These are phyloP conservation scores for Metarhizium sp. DNA, from an alignment of 2,329 filamentous ascomycete species.

Conservation along the genomic window DNA sequence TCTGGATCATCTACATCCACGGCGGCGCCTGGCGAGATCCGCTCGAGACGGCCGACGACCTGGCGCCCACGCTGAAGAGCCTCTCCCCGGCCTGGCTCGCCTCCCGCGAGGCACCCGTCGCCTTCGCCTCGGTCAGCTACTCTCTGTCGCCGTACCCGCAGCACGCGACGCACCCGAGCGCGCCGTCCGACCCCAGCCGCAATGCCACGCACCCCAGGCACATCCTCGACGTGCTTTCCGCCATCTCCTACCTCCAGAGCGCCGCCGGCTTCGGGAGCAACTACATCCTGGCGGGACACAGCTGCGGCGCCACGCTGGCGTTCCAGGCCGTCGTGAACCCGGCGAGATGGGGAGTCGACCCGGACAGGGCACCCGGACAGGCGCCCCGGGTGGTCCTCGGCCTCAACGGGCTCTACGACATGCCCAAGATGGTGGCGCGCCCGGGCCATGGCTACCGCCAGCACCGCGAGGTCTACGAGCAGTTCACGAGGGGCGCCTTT, in stretches of 20 bases:
- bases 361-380: constrained; percentile 5
- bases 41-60: constrained; percentile 9
- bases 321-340: constrained; percentile 31
- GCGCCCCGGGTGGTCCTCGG: constrained; percentile 29
- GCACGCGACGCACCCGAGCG: constrained; percentile 5
- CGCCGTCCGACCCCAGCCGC: constrained; percentile 14
- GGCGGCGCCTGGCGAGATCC: constrained; percentile 19
- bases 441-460: constrained; percentile 23
- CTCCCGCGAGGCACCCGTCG: constrained; percentile 3
- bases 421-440: constrained; percentile 18
- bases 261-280: constrained; percentile 29
- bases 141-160: constrained; percentile 6
- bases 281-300: constrained; percentile 47
- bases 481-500: constrained; percentile 38
- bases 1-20: constrained; percentile 16
- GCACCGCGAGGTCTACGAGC: constrained; percentile 26
- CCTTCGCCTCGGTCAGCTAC: constrained; percentile 7
- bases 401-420: constrained; percentile 43
- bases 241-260: constrained; percentile 33
- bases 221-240: constrained; percentile 38
- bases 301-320: constrained; percentile 45
- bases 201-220: constrained; percentile 44
- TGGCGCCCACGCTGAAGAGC: constrained; percentile 3
- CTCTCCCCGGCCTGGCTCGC: constrained; percentile 3
- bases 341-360: constrained; percentile 5